Base-by-base conservation (phyloP, 345 rosid species). In the Eucalyptus polybractea region DNA sequence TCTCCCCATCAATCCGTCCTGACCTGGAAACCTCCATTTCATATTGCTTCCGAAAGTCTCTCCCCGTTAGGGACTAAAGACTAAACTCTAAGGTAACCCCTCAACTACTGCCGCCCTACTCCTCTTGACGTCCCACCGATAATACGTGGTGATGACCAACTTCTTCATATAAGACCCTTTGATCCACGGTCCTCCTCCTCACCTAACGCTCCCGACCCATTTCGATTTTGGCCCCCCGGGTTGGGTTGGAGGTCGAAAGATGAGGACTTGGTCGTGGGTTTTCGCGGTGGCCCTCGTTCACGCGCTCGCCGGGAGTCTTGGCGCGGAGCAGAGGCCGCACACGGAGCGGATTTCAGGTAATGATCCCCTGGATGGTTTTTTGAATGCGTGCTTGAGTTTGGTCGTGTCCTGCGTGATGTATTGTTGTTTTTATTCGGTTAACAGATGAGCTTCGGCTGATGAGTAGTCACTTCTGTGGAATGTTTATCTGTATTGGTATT, bases 331-430 rank as follows among this genome's bases (percentile, higher is more conserved):
- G 60, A 92, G 88, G 54, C 92, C 89, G 50, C 95, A 94, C 21
- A 97, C 96, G 1, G 98, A 96, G 92, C 91, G 97, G 31, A 97
- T 96, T 93, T 95, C 99, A 87, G 99, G 98, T 97, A 81, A 60
- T 87, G 86, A 86, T 56, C 88, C 29, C 27, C 25, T 21, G 37
- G 31, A 51, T 76, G 87, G 29, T 14, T 54, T 88, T 88, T 33
- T 80, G 14, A 27, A 51, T 80, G 47, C 54, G 44, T 21, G 49
- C 62, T 56, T 88, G 58, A 17, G 53, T 51, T 40, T 69, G 45
- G 45, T 11, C 86, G 44, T 88, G 40, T 49, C 50, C 51, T 80
- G 86, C 76, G 37, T 31, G 80, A 87, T 87, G 42, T 62, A 2
- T 56, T 24, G 29, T 10, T 56, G 62, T 49, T 13, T 3, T 29